Conservation (phyloP, 345 rosid genomes). For the Rhizophora apiculata region DNA sequence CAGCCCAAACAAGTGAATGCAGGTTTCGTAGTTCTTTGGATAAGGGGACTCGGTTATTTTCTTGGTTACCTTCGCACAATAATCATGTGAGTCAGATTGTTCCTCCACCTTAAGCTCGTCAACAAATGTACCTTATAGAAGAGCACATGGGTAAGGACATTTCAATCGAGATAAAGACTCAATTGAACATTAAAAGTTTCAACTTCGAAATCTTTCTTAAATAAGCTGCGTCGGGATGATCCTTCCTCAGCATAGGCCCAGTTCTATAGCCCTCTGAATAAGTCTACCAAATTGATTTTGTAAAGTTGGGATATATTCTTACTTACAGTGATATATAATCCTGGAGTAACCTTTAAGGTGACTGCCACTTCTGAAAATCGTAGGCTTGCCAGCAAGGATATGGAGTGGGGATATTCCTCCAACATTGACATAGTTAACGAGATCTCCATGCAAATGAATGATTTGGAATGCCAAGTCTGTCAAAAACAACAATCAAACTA, state of each 20-base stretch:
- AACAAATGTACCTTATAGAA: constrained; percentile 35
- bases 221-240: background rate
- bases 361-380: constrained; percentile 40
- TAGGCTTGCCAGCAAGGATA: constrained; percentile 39
- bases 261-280: no score
- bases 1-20: constrained; percentile 18
- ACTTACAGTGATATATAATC: constrained; percentile 41
- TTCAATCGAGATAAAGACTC: no score
- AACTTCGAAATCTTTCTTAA: no score
- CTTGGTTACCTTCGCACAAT: background rate
- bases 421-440: constrained; percentile 27
- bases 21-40: constrained; percentile 38
- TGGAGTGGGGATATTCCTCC: constrained; percentile 43
- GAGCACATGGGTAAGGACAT: no score
- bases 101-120: constrained; percentile 28
- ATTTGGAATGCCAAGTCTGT: constrained; percentile 55
- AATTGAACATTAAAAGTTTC: no score
- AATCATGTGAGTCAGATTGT: no score
- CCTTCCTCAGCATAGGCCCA: background rate
- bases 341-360: constrained; percentile 18
- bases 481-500: background rate
- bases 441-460: constrained; percentile 15
- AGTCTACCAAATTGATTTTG: background rate
- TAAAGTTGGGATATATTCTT: background rate
- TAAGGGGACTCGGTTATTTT: background rate